A percentile compares a stretch with the other conserved stretches of the same genome.
Conservation (phyloP, 768 basidiomycete genomes). For the Calocybe cyanea region DNA sequence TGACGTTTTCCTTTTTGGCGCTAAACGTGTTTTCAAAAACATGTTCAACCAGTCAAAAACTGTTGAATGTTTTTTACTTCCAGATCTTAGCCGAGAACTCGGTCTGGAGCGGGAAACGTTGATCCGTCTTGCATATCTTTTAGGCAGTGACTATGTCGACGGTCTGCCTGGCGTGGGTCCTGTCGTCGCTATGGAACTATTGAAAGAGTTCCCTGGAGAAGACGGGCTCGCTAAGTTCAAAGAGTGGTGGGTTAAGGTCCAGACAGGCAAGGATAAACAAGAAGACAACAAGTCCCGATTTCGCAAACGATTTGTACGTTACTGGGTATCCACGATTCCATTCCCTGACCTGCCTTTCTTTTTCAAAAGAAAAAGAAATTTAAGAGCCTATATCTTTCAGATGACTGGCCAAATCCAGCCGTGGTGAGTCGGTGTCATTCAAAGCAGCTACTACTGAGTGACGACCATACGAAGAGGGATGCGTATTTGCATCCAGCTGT, state of each 20-base stretch:
- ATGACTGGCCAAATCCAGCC: conserved; percentile 89
- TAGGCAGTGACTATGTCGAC: conserved; percentile 96
- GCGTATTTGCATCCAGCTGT: conserved; percentile 92
- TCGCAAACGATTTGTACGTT: conserved; percentile 76
- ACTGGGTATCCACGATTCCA: neutral
- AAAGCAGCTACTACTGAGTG: neutral
- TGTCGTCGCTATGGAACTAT: conserved; percentile 92
- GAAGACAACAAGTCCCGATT: conserved; percentile 74
- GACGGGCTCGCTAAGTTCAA: conserved; percentile 84
- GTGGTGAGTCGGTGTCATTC: conserved; percentile 54
- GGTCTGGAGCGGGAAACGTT: conserved; percentile 84
- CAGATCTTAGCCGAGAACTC: conserved; percentile 84
- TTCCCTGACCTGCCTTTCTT: neutral
- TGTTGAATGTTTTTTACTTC: conserved; percentile 88
- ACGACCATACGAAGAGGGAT: conserved; percentile 54
- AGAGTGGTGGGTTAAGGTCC: conserved; percentile 93
- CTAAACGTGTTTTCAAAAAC: conserved; percentile 93
- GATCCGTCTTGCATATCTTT: conserved; percentile 85
- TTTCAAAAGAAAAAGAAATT: conserved; percentile 81
- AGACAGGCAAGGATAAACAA: conserved; percentile 80
- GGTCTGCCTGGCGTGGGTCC: conserved; percentile 91
- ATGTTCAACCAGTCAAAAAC: conserved; percentile 99
- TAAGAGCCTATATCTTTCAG: conserved; percentile 72
- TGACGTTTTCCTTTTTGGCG: conserved; percentile 98
- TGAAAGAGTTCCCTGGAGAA: conserved; percentile 89